Evolutionary conservation across 179 eudicot species (phyloP).

Genomic region (Heliamphora pulchella): DNA sequence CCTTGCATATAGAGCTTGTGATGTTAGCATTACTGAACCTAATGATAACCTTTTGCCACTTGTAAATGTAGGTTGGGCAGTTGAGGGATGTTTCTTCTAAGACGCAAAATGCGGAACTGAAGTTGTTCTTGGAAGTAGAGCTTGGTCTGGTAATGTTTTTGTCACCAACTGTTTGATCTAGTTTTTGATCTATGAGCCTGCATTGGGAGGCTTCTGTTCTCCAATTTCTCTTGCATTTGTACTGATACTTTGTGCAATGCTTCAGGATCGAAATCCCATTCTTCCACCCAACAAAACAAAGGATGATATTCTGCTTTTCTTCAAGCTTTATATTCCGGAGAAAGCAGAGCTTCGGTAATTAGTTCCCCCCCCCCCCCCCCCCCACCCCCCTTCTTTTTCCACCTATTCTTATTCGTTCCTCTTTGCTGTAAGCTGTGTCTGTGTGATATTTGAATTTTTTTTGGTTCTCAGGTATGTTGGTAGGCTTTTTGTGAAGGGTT

Average conservation of each 20-base stretch:
- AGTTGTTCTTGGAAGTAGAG: conserved; percentile 79
- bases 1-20: neutral
- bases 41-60: conserved; percentile 4
- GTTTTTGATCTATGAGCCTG: conserved; percentile 11
- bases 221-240: neutral
- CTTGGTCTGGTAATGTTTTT: conserved; percentile 45
- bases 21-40: neutral
- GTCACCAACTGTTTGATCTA: neutral
- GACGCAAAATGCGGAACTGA: conserved; percentile 68
- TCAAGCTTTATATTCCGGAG: conserved; percentile 77
- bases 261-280: conserved; percentile 59
- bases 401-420: no score
- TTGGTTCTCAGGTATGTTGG: conserved; percentile 61
- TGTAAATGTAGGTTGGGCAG: conserved; percentile 62
- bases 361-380: neutral
- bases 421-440: neutral
- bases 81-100: conserved; percentile 74
- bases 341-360: conserved; percentile 82
- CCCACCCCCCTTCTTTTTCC: no score
- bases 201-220: neutral
- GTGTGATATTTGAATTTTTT: neutral
- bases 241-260: conserved; percentile 9
- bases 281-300: conserved; percentile 62
- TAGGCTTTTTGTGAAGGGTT: conserved; percentile 76
- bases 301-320: conserved; percentile 84